These are phyloP conservation scores for Kodamaea derodonti DNA, from an alignment of 1,139 yeast species.

Conservation along the genomic window DNA sequence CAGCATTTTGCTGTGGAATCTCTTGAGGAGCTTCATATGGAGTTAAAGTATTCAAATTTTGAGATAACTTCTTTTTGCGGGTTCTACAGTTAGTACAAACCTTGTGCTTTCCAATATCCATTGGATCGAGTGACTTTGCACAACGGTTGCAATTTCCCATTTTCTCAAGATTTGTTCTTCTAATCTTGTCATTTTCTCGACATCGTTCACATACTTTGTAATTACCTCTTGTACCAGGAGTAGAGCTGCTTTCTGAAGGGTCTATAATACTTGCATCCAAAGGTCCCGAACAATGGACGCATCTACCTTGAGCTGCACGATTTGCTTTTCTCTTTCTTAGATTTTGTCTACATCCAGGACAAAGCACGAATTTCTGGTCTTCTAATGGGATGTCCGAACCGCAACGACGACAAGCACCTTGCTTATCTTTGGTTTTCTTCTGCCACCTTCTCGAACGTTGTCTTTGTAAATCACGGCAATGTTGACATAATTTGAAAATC, in stretches of 20 bases:
- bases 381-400: slow-evolving; percentile 51
- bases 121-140: slow-evolving; percentile 43
- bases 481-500: slow-evolving; percentile 54
- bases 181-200: slow-evolving; percentile 55
- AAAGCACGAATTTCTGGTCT: slow-evolving; percentile 50
- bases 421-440: slow-evolving; percentile 52
- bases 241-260: slow-evolving; percentile 9
- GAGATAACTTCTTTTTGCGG: slow-evolving; percentile 42
- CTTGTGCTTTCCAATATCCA: slow-evolving; percentile 50
- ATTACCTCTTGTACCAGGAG: slow-evolving; percentile 23
- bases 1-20: background rate
- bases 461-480: slow-evolving; percentile 61
- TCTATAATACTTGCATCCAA: slow-evolving; percentile 41
- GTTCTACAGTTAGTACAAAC: slow-evolving; percentile 53
- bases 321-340: slow-evolving; percentile 53
- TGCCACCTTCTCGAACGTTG: slow-evolving; percentile 65
- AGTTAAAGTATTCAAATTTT: slow-evolving; percentile 9
- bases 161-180: slow-evolving; percentile 53
- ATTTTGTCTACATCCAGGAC: slow-evolving; percentile 55
- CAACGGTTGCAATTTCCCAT: slow-evolving; percentile 62
- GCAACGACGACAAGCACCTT: slow-evolving; percentile 64
- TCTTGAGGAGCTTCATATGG: slow-evolving; percentile 1
- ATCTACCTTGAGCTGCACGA: slow-evolving; percentile 59
- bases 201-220: slow-evolving; percentile 64
- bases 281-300: slow-evolving; percentile 67